Evolutionary conservation across 495 filamentous ascomycete species (phyloP).

Genomic region (Amphirosellinia nigrospora): DNA sequence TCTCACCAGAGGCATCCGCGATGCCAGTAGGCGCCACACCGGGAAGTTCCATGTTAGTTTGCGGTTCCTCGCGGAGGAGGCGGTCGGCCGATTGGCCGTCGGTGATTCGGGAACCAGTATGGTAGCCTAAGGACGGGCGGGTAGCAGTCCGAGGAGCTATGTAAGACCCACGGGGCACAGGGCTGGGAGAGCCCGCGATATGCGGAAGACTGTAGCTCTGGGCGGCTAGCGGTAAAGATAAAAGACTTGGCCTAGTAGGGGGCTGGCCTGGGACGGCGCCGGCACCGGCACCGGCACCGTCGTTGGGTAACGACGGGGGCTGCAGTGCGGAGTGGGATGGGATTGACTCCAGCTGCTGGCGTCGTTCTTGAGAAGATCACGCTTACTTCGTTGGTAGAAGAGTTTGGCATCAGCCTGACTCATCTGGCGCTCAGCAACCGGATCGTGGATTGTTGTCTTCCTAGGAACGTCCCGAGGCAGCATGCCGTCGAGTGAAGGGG

Average conservation of each 20-base stretch:
- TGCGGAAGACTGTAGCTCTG: conserved; percentile 40
- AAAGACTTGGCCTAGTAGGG: conserved; percentile 24
- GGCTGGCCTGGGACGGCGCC: conserved; percentile 19
- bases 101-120: conserved; percentile 13
- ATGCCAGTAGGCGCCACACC: conserved; percentile 32
- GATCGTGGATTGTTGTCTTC: conserved; percentile 84
- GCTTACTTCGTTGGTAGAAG: conserved; percentile 90
- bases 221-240: conserved; percentile 27
- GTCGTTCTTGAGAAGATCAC: conserved; percentile 56
- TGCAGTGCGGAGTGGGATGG: conserved; percentile 53
- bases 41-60: conserved; percentile 32
- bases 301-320: conserved; percentile 42
- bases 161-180: conserved; percentile 30
- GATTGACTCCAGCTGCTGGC: conserved; percentile 55
- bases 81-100: conserved; percentile 22
- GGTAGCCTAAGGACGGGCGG: conserved; percentile 37
- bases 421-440: conserved; percentile 87
- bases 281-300: neutral
- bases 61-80: conserved; percentile 34
- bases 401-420: conserved; percentile 91
- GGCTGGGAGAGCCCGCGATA: conserved; percentile 34
- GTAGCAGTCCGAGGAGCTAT: conserved; percentile 38
- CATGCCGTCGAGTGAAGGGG: conserved; percentile 56
- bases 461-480: conserved; percentile 76
- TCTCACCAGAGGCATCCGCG: conserved; percentile 53